Evolutionary conservation across 1,139 yeast genomes (phyloP).

Genomic region (Lodderomyces orthopsilosis): DNA sequence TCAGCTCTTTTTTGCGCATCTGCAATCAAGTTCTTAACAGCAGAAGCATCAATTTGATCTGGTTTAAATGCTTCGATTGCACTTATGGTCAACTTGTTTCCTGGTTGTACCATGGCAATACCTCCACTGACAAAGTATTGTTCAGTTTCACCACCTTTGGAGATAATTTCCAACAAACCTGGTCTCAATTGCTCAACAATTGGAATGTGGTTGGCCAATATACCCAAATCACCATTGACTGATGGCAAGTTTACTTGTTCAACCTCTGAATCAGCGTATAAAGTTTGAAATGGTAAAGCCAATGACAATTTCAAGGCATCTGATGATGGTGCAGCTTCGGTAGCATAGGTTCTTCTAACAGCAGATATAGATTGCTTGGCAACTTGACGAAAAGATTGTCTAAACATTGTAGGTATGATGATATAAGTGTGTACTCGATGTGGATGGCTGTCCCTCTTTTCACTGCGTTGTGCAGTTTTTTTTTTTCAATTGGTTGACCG

Average conservation of each 20-base stretch:
- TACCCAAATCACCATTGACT: conserved; percentile 95
- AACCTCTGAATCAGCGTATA: conserved; percentile 50
- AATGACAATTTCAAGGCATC: conserved; percentile 85
- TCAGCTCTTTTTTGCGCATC: conserved; percentile 94
- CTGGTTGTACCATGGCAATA: conserved; percentile 95
- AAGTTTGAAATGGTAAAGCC: conserved; percentile 83
- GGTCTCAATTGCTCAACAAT: conserved; percentile 95
- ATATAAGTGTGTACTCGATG: background rate
- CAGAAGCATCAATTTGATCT: conserved; percentile 80
- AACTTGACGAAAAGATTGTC: conserved; percentile 65
- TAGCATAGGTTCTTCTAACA: conserved; percentile 84
- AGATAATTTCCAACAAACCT: conserved; percentile 90
- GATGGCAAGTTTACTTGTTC: conserved; percentile 97
- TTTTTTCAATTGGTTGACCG: conserved; percentile 9
- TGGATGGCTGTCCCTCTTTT: background rate
- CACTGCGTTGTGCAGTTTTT: background rate
- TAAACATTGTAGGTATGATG: conserved; percentile 49
- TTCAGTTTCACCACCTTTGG: conserved; percentile 67
- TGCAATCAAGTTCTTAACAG: conserved; percentile 76
- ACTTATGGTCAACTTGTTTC: conserved; percentile 84
- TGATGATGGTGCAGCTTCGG: conserved; percentile 69
- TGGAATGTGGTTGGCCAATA: conserved; percentile 97
- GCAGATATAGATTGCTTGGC: conserved; percentile 61
- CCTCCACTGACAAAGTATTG: conserved; percentile 96
- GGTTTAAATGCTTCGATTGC: conserved; percentile 96